Conservation (phyloP, 2,329 filamentous ascomycete species). For the Pyrenophora graminea region DNA sequence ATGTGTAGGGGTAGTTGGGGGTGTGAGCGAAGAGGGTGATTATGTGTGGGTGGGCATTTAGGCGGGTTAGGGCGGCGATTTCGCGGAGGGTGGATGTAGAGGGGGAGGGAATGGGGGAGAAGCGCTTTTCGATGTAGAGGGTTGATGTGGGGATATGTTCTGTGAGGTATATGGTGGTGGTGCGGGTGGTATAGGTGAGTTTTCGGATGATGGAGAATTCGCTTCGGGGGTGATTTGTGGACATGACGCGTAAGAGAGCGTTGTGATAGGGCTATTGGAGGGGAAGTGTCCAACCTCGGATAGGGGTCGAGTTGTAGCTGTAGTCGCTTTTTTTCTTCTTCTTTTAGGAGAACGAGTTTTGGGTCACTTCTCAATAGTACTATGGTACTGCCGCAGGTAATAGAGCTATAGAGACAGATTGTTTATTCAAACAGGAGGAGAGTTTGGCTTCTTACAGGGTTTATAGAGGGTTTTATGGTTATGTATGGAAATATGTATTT, state of each 20-base stretch:
- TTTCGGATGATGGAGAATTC: neutral
- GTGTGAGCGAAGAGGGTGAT: neutral
- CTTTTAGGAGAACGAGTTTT: too few species aligned
- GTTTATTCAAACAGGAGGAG: neutral
- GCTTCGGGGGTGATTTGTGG: neutral
- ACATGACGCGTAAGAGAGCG: neutral
- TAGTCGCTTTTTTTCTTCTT: too few species aligned
- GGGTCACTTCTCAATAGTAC: too few species aligned
- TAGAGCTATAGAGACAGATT: neutral
- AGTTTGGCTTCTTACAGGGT: neutral
- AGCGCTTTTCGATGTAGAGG: conserved; percentile 1
- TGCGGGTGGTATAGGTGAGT: neutral
- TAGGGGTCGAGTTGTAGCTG: too few species aligned
- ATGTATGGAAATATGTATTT: too few species aligned
- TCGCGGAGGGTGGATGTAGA: neutral
- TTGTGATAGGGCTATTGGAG: too few species aligned
- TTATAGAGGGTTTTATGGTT: neutral
- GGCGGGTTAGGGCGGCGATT: neutral
- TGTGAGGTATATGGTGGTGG: neutral
- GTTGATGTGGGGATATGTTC: neutral
- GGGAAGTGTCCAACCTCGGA: too few species aligned
- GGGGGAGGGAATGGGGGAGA: neutral
- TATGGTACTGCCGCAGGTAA: too few species aligned
- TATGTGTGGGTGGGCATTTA: neutral
- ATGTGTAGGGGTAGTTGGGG: neutral